Evolutionary conservation across 2,329 filamentous ascomycete genomes (phyloP), one percentile per base, ranked within the genome.

Genomic region (Elsinoe perseae): DNA sequence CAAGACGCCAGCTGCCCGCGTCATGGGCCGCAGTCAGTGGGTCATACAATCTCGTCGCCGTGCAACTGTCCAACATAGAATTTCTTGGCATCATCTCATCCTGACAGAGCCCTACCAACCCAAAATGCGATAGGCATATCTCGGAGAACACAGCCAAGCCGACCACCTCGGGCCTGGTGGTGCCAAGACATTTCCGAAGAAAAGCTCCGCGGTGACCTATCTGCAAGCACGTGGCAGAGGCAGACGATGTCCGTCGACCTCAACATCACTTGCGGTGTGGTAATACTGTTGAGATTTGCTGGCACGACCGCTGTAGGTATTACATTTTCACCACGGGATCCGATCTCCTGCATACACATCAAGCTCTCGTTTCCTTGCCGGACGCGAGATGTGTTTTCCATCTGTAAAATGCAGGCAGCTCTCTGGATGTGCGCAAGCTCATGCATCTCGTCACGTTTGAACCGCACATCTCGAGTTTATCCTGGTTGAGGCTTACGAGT

Each of bases 251-350:
- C 21, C 4, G n/a, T 27, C 12, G 8, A 5, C 20, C 44, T 32
- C 44, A 50, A 50, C 44, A 50, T 21, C 25, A 50, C 16, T 50
- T 50, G 44, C 44, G 44, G 44, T 50, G 44, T 50, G 43, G 43
- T 48, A 28, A 25, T n/a, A 30, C 27, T 10, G 43, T 48, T 48
- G 43, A 48, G 43, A 28, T 48, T 28, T n/a, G n/a, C n/a, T n/a
- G n/a, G n/a, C n/a, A n/a, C n/a, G n/a, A n/a, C n/a, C n/a, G n/a
- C n/a, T n/a, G n/a, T n/a, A n/a, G n/a, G n/a, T n/a, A n/a, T n/a
- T n/a, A n/a, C n/a, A n/a, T n/a, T n/a, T n/a, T n/a, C n/a, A n/a
- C n/a, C n/a, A n/a, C n/a, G n/a, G n/a, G n/a, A n/a, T n/a, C n/a
- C 43, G 43, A 48, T 48, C 43, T 48, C 27, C 21, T 43, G 40